Percentiles rank a stretch among this genome's conserved stretches.
phyloP scores from a whole-genome alignment of 495 filamentous ascomycete species.

The Tuber borchii region DNA sequence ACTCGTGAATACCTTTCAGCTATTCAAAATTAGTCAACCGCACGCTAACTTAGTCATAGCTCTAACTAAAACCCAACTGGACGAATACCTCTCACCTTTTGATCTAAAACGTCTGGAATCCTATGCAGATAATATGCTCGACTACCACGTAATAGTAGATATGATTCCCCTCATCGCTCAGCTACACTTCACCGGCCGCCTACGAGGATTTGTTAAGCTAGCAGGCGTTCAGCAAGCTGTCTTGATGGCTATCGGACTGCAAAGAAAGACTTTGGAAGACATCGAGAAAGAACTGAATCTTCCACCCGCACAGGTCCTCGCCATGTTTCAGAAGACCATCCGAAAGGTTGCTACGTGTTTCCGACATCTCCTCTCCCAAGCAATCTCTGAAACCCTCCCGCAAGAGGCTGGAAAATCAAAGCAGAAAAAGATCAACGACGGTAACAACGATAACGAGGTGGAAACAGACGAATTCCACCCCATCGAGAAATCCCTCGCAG shows the following conservation, averaged over 20 bases:
- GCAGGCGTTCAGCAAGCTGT: conserved; percentile 76
- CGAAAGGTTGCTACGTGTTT: conserved; percentile 77
- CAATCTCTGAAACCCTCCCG: conserved; percentile 65
- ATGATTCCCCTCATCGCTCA: conserved; percentile 73
- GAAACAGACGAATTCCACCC: conserved; percentile 59
- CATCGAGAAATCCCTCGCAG: conserved; percentile 64
- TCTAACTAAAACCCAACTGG: conserved; percentile 66
- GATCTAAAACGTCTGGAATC: conserved; percentile 90
- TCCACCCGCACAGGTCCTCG: conserved; percentile 70
- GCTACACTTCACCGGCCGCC: conserved; percentile 72
- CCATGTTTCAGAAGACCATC: conserved; percentile 94
- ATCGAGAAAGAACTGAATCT: conserved; percentile 74
- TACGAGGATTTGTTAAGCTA: conserved; percentile 60
- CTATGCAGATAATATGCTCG: conserved; percentile 92
- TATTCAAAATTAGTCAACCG: conserved; percentile 38
- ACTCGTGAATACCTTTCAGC: conserved; percentile 16
- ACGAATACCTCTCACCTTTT: conserved; percentile 72
- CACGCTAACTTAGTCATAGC: conserved; percentile 47
- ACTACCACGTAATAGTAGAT: conserved; percentile 96
- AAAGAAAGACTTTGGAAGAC: conserved; percentile 74
- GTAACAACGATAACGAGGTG: conserved; percentile 59
- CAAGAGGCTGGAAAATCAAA: conserved; percentile 51
- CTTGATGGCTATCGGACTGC: conserved; percentile 79
- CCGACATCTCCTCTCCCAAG: conserved; percentile 63
- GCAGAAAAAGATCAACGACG: conserved; percentile 26